Conservation (phyloP, 176 grass and related monocot species). For the Cenchrus purpureus region DNA sequence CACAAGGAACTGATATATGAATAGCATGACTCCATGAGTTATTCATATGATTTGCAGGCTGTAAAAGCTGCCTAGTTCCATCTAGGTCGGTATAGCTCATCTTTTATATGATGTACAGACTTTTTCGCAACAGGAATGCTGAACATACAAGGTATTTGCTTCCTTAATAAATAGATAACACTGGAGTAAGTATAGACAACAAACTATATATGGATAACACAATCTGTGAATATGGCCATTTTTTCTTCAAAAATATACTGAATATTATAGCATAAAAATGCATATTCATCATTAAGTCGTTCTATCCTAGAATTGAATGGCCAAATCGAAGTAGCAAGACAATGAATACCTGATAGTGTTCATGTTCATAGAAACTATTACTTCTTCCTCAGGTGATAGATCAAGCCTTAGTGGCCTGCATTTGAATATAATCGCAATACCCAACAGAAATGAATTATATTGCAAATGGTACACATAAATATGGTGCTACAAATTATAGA, state of each 20-base stretch:
- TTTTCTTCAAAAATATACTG: neutral
- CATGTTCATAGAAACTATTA: conserved; percentile 87
- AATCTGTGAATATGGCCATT: conserved; percentile 2
- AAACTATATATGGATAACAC: neutral
- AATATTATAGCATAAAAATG: conserved; percentile 14
- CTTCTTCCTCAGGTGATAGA: conserved; percentile 94
- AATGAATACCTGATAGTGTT: conserved; percentile 81
- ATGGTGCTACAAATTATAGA: conserved; percentile 4
- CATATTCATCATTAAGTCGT: conserved; percentile 12
- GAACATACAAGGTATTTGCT: neutral
- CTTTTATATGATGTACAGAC: conserved; percentile 27
- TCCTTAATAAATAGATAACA: neutral
- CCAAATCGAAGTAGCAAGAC: neutral
- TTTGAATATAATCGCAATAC: conserved; percentile 42
- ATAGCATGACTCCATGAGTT: conserved; percentile 1
- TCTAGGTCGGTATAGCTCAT: neutral
- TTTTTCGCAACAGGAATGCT: neutral
- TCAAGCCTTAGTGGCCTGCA: conserved; percentile 86
- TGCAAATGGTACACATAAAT: conserved; percentile 15
- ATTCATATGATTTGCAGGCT: neutral
- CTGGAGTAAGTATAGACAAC: conserved; percentile 9
- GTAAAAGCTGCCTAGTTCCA: neutral
- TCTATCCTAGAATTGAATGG: conserved; percentile 19
- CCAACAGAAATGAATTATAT: conserved; percentile 24
- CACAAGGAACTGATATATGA: conserved; percentile 13